Conservation (phyloP, 345 rosid genomes). For the Angophora floribunda region DNA sequence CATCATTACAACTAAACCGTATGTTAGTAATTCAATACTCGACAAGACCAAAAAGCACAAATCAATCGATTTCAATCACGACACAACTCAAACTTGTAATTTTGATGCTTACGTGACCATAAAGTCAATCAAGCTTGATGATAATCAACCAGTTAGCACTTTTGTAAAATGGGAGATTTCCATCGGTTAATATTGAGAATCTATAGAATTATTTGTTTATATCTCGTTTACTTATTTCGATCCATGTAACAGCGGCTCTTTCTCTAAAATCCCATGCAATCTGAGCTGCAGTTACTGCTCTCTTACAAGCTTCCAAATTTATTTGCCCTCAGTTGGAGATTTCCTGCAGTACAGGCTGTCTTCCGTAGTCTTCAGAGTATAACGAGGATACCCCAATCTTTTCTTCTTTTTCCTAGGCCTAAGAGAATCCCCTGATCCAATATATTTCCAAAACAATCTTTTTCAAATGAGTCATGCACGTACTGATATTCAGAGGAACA, state of each 20-base stretch:
- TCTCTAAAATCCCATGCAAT: neutral
- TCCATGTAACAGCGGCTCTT: neutral
- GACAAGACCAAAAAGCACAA: rapidly evolving
- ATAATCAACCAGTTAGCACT: neutral
- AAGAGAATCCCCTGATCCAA: neutral
- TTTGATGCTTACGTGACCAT: neutral
- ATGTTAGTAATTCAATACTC: neutral
- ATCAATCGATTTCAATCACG: rapidly evolving
- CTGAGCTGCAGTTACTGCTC: neutral
- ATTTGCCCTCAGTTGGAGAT: neutral
- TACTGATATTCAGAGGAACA: neutral
- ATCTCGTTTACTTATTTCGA: neutral
- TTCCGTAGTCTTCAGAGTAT: neutral
- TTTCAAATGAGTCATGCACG: neutral
- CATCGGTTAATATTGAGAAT: rapidly evolving
- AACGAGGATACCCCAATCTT: neutral
- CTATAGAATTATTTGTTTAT: neutral
- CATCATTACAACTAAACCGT: neutral
- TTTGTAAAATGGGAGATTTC: neutral
- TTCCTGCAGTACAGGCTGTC: neutral
- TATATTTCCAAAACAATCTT: neutral
- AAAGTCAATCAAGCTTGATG: neutral
- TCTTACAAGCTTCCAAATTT: neutral
- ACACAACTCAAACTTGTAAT: neutral
- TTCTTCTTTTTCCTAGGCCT: neutral